Base-by-base conservation (phyloP, 768 basidiomycete genomes). In the Epithele typhae region DNA sequence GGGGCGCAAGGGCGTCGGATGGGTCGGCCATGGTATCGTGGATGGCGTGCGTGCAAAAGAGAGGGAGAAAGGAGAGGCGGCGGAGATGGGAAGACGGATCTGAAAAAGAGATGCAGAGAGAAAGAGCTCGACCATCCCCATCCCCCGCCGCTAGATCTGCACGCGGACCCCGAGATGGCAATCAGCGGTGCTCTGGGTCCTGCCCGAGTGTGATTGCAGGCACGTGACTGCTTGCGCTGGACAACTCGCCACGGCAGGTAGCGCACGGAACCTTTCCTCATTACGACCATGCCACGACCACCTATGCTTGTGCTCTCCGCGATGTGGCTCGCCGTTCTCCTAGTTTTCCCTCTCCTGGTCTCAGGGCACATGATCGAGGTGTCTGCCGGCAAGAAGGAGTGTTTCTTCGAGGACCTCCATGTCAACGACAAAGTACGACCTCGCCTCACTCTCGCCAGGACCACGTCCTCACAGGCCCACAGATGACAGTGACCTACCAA, bases 401-500 rank as follows among this genome's bases (percentile, higher is more conserved):
- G 92, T 68, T 96, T 92, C 74, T 95, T 96, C 63, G 93, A 96
- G 67, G 92, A 95, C 69, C 77, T 94, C 10, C 90, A 93, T 59
- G 71, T 79, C 53, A 82, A 92, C 64, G 92, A 95, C 81, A 89
- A 93, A 76, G 90, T 87, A 52, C 46, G 58, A 54, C 25, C 15
- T 9, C n/a, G n/a, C 11, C 35, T 10, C 5, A 30, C 10, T 4
- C 23, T 3, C 21, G 24, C 34, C 8, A 41, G 34, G 18, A 8
- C 23, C 24, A 17, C 15, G 24, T 35, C 24, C 38, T 39, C 23
- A 40, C 5, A 27, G 14, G 19, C 14, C 18, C 38, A 8, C 43
- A 97, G 94, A 98, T 99, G 96, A 95, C 95, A 21, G 89, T 99
- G 40, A 96, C 95, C 32, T 99, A 98, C 64, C 96, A 99, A 76